Conservation (phyloP, 2,329 filamentous ascomycete species). For the Gliomastix tumulicola region DNA sequence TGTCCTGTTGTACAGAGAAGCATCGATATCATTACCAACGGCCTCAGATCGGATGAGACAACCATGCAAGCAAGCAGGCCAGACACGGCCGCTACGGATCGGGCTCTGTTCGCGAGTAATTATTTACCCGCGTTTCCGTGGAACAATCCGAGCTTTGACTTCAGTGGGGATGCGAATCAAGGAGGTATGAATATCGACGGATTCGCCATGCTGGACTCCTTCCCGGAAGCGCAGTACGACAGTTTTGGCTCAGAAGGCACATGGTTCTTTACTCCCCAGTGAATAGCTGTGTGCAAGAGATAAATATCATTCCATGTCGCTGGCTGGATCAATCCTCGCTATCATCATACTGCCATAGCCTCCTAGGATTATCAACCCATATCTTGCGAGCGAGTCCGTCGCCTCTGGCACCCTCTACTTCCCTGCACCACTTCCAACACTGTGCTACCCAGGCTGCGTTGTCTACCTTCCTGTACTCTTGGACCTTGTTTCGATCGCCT, state of each 20-base stretch:
- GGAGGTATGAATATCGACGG: not conserved
- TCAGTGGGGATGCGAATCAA: no score
- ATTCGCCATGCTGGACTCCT: not conserved
- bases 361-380: conserved; percentile 13
- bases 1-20: conserved; percentile 19
- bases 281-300: no score
- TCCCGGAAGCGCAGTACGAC: not conserved
- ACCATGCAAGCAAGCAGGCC: not conserved
- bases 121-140: conserved; percentile 1
- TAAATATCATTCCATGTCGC: no score
- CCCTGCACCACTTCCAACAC: conserved; percentile 7
- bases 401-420: conserved; percentile 6
- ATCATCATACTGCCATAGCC: conserved; percentile 12
- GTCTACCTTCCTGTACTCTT: conserved; percentile 11
- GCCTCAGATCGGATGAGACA: conserved; percentile 5
- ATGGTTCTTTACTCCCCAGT: not conserved
- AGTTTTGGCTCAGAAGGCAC: not conserved
- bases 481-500: conserved; percentile 9
- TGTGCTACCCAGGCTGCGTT: conserved; percentile 6
- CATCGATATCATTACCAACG: conserved; percentile 18
- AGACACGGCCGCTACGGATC: not conserved
- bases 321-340: no score
- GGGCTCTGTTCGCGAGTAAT: no score
- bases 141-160: not conserved
- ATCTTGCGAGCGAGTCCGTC: conserved; percentile 10